Conservation (phyloP, 768 basidiomycete species). For the Hemileccinum rubropunctum region DNA sequence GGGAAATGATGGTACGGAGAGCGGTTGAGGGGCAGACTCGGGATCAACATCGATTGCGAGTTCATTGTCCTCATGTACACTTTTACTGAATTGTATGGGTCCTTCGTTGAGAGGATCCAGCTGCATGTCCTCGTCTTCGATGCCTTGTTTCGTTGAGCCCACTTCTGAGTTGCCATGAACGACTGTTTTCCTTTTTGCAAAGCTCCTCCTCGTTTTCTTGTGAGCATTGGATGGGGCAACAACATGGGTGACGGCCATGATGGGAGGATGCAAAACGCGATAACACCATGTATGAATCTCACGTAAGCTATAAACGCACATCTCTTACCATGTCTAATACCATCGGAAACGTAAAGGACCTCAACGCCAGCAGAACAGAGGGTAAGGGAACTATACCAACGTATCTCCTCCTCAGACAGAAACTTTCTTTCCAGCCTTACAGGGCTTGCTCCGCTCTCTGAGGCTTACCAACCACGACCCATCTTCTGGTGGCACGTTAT, state of each 20-base stretch:
- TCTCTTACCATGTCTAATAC: slow-evolving; percentile 19
- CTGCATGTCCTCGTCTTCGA: slow-evolving; percentile 34
- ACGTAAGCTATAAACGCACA: slow-evolving; percentile 15
- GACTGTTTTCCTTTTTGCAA: slow-evolving; percentile 37
- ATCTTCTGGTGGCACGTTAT: slow-evolving; percentile 28
- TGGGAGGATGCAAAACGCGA: slow-evolving; percentile 10
- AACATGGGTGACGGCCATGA: slow-evolving; percentile 43
- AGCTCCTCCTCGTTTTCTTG: slow-evolving; percentile 46
- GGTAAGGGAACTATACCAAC: slow-evolving; percentile 30
- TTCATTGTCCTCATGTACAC: slow-evolving; percentile 51
- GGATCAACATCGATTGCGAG: slow-evolving; percentile 58
- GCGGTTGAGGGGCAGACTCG: slow-evolving; percentile 42
- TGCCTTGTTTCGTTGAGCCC: slow-evolving; percentile 7
- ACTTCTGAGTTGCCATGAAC: slow-evolving; percentile 8
- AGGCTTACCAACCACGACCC: slow-evolving; percentile 15
- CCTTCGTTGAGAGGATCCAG: slow-evolving; percentile 12
- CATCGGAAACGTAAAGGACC: slow-evolving; percentile 18
- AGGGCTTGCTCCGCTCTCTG: slow-evolving; percentile 39
- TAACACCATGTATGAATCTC: slow-evolving; percentile 2
- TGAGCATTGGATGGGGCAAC: slow-evolving; percentile 28
- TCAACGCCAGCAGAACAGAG: slow-evolving; percentile 34
- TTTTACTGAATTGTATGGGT: slow-evolving; percentile 1
- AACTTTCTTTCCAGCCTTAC: slow-evolving; percentile 32
- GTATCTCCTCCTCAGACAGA: slow-evolving; percentile 3
- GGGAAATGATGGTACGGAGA: slow-evolving; percentile 63